These are phyloP conservation scores for Trichosporon faecale DNA, from an alignment of 1,284 basidiomycete species.

Conservation along the genomic window DNA sequence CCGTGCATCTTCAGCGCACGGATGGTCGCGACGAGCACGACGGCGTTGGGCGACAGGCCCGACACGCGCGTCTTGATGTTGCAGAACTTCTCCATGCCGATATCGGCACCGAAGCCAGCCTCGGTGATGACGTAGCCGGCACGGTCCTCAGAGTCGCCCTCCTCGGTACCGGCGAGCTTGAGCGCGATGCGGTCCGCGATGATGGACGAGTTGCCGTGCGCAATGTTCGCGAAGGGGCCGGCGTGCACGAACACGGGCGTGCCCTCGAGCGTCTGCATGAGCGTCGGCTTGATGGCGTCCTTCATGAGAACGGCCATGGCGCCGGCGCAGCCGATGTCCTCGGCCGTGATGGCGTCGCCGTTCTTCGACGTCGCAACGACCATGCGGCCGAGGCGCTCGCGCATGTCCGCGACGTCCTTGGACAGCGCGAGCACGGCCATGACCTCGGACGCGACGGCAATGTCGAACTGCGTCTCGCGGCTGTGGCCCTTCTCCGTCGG, in stretches of 20 bases:
- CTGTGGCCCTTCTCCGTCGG: conserved; percentile 86
- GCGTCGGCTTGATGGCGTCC: conserved; percentile 97
- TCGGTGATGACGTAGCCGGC: conserved; percentile 96
- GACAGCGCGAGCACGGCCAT: conserved; percentile 97
- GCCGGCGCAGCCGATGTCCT: conserved; percentile 93
- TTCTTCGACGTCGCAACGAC: conserved; percentile 92
- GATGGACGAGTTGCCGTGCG: conserved; percentile 98
- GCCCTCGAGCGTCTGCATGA: conserved; percentile 98
- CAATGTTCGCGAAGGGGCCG: conserved; percentile 98
- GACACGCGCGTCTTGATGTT: conserved; percentile 98
- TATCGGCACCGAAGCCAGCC: conserved; percentile 98
- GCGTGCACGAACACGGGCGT: conserved; percentile 99
- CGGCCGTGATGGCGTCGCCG: conserved; percentile 90
- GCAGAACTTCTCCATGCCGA: conserved; percentile 99
- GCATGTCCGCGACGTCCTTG: conserved; percentile 87
- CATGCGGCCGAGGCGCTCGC: conserved; percentile 63
- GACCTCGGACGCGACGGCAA: conserved; percentile 93
- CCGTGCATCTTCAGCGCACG: conserved; percentile 99
- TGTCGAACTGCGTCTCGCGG: conserved; percentile 90
- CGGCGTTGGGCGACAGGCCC: conserved; percentile 88
- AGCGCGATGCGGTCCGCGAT: conserved; percentile 93
- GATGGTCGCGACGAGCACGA: conserved; percentile 94
- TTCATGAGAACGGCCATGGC: conserved; percentile 97
- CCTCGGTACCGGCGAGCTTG: conserved; percentile 94
- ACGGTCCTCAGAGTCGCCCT: conserved; percentile 74